Conservation (phyloP, 768 basidiomycete species). For the Naganishia antarctica region DNA sequence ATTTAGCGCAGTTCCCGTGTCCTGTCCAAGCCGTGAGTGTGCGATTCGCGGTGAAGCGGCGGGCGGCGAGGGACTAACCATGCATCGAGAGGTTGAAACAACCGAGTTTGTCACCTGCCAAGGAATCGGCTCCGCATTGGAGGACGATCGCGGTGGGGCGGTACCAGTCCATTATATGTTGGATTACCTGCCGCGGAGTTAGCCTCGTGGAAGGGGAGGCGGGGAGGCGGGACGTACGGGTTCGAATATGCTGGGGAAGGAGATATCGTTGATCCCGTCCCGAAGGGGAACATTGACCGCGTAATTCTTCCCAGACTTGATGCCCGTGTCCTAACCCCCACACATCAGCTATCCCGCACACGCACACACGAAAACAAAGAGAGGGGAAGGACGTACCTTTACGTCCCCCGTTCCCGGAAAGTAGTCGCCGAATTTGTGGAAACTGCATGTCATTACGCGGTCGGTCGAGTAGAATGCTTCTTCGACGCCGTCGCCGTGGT, state of each 20-base stretch:
- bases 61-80: slow-evolving; percentile 53
- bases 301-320: slow-evolving; percentile 69
- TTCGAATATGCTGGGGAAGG: slow-evolving; percentile 90
- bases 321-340: slow-evolving; percentile 66
- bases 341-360: background rate
- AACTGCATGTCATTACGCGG: slow-evolving; percentile 95
- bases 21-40: slow-evolving; percentile 51
- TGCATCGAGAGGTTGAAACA: slow-evolving; percentile 95
- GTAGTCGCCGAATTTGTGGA: slow-evolving; percentile 92
- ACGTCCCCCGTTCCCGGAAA: slow-evolving; percentile 96
- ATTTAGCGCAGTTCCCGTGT: slow-evolving; percentile 85
- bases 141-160: slow-evolving; percentile 91
- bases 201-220: background rate
- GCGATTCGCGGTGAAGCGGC: no score
- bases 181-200: slow-evolving; percentile 65
- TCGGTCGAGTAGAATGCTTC: slow-evolving; percentile 99
- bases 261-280: slow-evolving; percentile 91
- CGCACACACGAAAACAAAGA: background rate
- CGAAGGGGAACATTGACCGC: slow-evolving; percentile 89
- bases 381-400: background rate
- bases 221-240: slow-evolving; percentile 59
- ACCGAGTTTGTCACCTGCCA: slow-evolving; percentile 93
- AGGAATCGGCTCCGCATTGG: slow-evolving; percentile 94
- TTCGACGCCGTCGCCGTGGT: slow-evolving; percentile 98
- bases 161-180: slow-evolving; percentile 87